phyloP scores from a whole-genome alignment of 495 filamentous ascomycete species.

The Copromyces sp. region DNA sequence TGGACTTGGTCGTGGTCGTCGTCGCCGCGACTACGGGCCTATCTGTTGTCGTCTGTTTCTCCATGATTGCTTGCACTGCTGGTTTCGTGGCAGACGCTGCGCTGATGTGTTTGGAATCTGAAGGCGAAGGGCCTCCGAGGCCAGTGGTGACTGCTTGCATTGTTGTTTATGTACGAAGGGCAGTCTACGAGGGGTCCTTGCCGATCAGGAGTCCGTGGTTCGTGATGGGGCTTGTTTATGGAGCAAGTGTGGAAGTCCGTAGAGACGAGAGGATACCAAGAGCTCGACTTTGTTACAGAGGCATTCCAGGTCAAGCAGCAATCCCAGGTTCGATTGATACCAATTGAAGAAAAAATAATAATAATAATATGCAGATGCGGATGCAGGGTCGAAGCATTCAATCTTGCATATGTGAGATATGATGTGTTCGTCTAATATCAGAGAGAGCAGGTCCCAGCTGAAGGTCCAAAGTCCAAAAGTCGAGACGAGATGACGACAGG shows the following conservation, averaged over 20 bases:
- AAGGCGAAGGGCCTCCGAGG: not conserved
- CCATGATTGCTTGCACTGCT: slow-evolving; percentile 1
- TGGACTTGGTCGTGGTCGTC: slow-evolving; percentile 17
- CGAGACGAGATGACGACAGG: not conserved
- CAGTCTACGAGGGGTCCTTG: not conserved
- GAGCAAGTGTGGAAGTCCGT: not conserved
- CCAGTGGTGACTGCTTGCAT: slow-evolving; percentile 10
- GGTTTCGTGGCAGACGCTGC: not conserved
- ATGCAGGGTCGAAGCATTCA: not conserved
- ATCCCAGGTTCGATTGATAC: not conserved
- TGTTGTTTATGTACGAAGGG: not conserved
- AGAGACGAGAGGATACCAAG: not conserved
- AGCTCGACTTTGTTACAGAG: not conserved
- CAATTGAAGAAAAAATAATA: not conserved
- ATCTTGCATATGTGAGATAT: not conserved
- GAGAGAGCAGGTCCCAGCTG: not conserved
- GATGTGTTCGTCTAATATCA: not conserved
- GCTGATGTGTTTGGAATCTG: not conserved
- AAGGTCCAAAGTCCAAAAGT: not conserved
- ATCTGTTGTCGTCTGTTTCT: not conserved
- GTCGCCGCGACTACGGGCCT: slow-evolving; percentile 4
- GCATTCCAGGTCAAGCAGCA: not conserved
- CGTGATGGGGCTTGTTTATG: not conserved
- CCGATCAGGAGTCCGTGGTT: not conserved
- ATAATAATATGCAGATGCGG: not conserved